phyloP scores from a whole-genome alignment of 2,329 filamentous ascomycete genomes.

The Trichoderma harzianum region DNA sequence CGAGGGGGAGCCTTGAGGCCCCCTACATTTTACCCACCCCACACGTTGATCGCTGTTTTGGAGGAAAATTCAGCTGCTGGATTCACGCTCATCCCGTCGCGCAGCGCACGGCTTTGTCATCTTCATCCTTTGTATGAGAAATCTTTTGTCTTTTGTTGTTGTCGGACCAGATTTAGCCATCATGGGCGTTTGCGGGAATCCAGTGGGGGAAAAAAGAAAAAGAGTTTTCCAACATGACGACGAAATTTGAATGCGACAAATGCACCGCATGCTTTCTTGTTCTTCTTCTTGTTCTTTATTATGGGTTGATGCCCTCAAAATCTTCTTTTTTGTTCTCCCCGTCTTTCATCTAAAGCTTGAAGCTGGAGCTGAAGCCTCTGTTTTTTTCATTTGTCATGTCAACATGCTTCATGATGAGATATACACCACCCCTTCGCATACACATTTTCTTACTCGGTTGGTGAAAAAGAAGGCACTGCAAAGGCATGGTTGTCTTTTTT shows the following conservation, averaged over 20 bases:
- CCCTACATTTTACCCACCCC: not conserved
- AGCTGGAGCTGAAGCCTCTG: not conserved
- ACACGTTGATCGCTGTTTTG: slow-evolving; percentile 11
- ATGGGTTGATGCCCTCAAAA: not conserved
- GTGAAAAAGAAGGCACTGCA: not conserved
- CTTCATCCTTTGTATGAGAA: not conserved
- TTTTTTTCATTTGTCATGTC: slow-evolving; percentile 11
- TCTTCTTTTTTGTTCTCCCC: not conserved
- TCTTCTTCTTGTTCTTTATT: not conserved
- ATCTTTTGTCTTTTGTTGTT: not conserved
- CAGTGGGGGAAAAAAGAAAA: not conserved
- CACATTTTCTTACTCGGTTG: not conserved
- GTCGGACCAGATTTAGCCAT: not conserved
- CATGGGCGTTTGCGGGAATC: slow-evolving; percentile 10
- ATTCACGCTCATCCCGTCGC: slow-evolving; percentile 1
- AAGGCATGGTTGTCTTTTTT: not conserved
- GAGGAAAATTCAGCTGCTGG: slow-evolving; percentile 5
- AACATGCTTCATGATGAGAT: slow-evolving; percentile 11
- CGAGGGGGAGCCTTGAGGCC: not conserved
- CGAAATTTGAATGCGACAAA: slow-evolving; percentile 1
- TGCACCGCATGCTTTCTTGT: slow-evolving; percentile 1
- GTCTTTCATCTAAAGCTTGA: not conserved
- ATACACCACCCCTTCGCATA: not conserved
- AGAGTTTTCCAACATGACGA: not conserved
- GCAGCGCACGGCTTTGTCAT: slow-evolving; percentile 1